Conservation (phyloP, 805 yeast species). For the Barnettozyma botsteinii region DNA sequence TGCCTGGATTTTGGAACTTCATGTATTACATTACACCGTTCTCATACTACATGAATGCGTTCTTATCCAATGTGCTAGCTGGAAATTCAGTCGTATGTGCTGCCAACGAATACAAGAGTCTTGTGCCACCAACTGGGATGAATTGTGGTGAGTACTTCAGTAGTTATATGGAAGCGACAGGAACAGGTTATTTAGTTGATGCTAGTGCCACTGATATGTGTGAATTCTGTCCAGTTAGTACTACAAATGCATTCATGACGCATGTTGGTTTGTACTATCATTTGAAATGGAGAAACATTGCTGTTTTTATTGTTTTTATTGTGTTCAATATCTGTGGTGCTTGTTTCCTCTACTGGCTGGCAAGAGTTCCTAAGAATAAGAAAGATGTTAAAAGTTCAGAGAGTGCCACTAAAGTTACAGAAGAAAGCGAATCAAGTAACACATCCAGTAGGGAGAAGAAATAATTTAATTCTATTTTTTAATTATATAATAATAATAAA, state of each 20-base stretch:
- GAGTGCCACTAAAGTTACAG: too few relatives aligned
- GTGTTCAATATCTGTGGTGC: constrained; percentile 36
- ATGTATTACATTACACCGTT: constrained; percentile 70
- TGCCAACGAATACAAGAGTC: constrained; percentile 37
- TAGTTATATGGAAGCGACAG: constrained; percentile 27
- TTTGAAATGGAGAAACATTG: constrained; percentile 62
- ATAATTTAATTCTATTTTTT: too few relatives aligned
- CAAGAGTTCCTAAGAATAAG: constrained; percentile 66
- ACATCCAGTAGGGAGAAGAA: too few relatives aligned
- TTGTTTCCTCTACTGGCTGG: constrained; percentile 44
- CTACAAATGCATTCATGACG: constrained; percentile 54
- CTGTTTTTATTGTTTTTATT: constrained; percentile 44
- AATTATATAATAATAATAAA: too few relatives aligned
- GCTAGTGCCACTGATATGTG: constrained; percentile 44
- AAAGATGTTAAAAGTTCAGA: constrained; percentile 22
- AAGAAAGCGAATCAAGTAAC: too few relatives aligned
- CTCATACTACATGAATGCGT: constrained; percentile 54
- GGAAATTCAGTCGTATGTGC: constrained; percentile 42
- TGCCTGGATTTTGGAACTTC: constrained; percentile 72
- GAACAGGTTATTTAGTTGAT: constrained; percentile 17
- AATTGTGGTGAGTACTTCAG: constrained; percentile 53
- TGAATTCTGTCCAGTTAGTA: constrained; percentile 48
- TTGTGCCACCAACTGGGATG: constrained; percentile 48
- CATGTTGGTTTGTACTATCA: constrained; percentile 32
- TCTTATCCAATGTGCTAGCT: constrained; percentile 50